Base-by-base conservation (phyloP, 2,329 filamentous ascomycete genomes). In the Fusarium paranaense region DNA sequence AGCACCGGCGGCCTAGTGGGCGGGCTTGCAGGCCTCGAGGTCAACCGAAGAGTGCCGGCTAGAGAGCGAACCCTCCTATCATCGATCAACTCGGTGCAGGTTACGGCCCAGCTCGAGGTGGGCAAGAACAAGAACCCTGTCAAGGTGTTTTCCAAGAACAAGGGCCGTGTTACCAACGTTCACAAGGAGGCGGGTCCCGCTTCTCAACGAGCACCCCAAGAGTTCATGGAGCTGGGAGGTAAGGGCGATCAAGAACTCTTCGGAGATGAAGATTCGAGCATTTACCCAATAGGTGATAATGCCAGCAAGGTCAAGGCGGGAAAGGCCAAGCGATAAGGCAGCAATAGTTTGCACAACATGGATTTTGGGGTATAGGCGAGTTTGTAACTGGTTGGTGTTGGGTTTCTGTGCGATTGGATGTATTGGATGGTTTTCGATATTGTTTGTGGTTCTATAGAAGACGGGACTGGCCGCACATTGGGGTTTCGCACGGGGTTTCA, bases 1-100 rank as follows among this genome's bases (percentile, higher is more conserved):
- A 98, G 95, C 83, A 98, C 95, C 18, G 95, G 97, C 79, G 95
- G 96, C 7, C 88, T 99, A 25, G 95, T 97, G 0, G 94, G 94
- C n/a, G 95, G 94, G 35, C 90, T 99, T 76, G 91, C 91, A 27
- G 89, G 90, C 13, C 88, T 99, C 11, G 95, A 97, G 76, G 95
- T 99, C 80, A 91, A 93, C 30, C 93, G 93, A 77, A 91, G 96
- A 73, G 97, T 95, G 72, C 85, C 95, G 0, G 86, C 89, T 30
- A 91, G 97, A 16, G 94, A 98, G 83, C 91, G 97, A 57, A 99
- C 97, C 0, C 84, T 98, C 63, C 88, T 99, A 40, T 93, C 93
- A 77, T 91, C 89, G 58, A 90, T 97, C 82, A 97, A 98, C 82
- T 90, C 94, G 59, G 90, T 97, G 9, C 82, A 87, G 61, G 80